These are phyloP conservation scores for Auricularia auricula-judae DNA, from an alignment of 768 basidiomycete genomes.

Conservation along the genomic window DNA sequence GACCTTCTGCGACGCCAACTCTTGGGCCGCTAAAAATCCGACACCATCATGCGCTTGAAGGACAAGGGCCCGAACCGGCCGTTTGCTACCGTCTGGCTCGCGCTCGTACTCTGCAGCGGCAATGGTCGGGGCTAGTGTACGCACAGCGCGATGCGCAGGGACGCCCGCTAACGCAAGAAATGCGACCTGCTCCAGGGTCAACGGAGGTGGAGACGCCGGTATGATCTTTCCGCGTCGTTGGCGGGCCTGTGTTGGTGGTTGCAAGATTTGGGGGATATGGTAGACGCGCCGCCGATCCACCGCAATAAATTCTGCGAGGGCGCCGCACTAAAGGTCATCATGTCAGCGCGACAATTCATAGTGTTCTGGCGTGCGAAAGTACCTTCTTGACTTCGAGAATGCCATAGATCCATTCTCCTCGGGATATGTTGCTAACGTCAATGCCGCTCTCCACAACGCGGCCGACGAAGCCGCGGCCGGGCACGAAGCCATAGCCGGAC, in stretches of 20 bases:
- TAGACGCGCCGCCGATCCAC: slow-evolving; percentile 70
- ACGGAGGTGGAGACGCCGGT: slow-evolving; percentile 14
- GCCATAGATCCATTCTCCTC: slow-evolving; percentile 84
- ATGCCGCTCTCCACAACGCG: slow-evolving; percentile 73
- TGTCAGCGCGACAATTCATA: slow-evolving; percentile 7
- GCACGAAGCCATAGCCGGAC: slow-evolving; percentile 52
- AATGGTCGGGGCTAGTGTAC: slow-evolving; percentile 39
- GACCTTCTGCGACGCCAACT: slow-evolving; percentile 61
- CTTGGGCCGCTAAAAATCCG: slow-evolving; percentile 69
- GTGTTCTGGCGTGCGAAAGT: slow-evolving; percentile 15
- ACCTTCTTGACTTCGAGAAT: slow-evolving; percentile 74
- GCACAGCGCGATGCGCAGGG: slow-evolving; percentile 72
- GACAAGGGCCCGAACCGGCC: slow-evolving; percentile 42
- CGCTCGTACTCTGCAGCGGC: slow-evolving; percentile 11
- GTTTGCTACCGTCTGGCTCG: slow-evolving; percentile 10
- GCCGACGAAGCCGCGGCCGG: slow-evolving; percentile 81
- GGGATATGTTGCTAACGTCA: slow-evolving; percentile 55
- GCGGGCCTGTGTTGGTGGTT: slow-evolving; percentile 31
- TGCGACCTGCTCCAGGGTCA: slow-evolving; percentile 64
- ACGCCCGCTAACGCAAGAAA: slow-evolving; percentile 71
- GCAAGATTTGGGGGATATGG: slow-evolving; percentile 39
- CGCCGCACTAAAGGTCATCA: slow-evolving; percentile 49
- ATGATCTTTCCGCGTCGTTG: background rate
- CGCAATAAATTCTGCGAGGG: slow-evolving; percentile 80
- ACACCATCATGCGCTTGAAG: slow-evolving; percentile 63